Base-by-base conservation (phyloP, 1,139 yeast genomes). In the Lodderomyces beijingensis region DNA sequence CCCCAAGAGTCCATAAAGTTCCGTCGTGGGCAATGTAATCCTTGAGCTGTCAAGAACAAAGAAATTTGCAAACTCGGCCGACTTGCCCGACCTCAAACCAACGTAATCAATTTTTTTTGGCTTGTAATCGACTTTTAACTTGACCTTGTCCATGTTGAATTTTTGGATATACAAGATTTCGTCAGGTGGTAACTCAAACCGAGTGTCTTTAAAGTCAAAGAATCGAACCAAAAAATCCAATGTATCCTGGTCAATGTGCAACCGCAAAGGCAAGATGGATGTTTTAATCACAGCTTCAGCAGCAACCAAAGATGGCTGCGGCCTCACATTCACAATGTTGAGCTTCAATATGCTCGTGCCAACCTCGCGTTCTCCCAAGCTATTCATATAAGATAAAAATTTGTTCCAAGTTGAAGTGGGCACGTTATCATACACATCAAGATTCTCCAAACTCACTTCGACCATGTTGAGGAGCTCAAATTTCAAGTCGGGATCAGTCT, bases 231-330 rank as follows among this genome's bases (percentile, higher is more conserved):
- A 45, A 47, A 91, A 89, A 36, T 88, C 96, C 16, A 88, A 64
- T 0, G 96, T 84, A 49, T 91, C 97, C 55, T 91, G 98, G 55
- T 93, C 98, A 26, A 91, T 78, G 51, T 87, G 88, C 14, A 93
- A 55, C 34, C 96, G 62, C 26, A 91, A 49, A 0, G 98, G 98
- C 22, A 85, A 61, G 0, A 86, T 57, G 3, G 69, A 58, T 1
- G 81, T 63, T 25, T 68, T 61, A 34, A 86, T 48, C 2, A 77
- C 62, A 12, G 82, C 58, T 49, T 93, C 98, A 1, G 85, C 71
- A 2, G 88, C 80, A 9, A 82, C 79, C 28, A 87, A 50, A 10
- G 62, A 55, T 0, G 79, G 66, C 13, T 77, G 71, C 0, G 96
- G 95, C 39, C 87, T 63, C 3, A 84, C 74, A 29, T 78, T 79